These are phyloP conservation scores for Aspergillus ostianus DNA, from an alignment of 495 filamentous ascomycete species.

Conservation along the genomic window DNA sequence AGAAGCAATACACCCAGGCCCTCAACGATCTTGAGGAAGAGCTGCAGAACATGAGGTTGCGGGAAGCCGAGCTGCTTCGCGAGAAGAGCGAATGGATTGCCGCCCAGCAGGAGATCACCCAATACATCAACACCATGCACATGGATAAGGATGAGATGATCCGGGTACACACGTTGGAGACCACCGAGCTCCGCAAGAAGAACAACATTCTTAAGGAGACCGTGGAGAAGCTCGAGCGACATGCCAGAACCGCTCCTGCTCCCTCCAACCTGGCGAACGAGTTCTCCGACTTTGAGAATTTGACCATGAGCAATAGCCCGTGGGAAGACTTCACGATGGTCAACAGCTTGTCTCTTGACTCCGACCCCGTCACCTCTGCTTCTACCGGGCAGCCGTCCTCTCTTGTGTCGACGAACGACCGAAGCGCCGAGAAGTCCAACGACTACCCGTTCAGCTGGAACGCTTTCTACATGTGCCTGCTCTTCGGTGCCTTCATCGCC, in stretches of 20 bases:
- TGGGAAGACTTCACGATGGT: slow-evolving; percentile 83
- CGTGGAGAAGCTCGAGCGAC: slow-evolving; percentile 73
- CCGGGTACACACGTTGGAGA: slow-evolving; percentile 86
- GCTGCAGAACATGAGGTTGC: slow-evolving; percentile 53
- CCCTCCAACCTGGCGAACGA: slow-evolving; percentile 62
- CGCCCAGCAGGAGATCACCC: slow-evolving; percentile 68
- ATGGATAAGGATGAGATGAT: slow-evolving; percentile 92
- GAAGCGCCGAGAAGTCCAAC: slow-evolving; percentile 66
- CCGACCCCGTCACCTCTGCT: slow-evolving; percentile 32
- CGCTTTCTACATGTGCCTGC: slow-evolving; percentile 73
- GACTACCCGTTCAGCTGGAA: slow-evolving; percentile 59
- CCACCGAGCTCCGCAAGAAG: slow-evolving; percentile 92
- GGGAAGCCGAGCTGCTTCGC: slow-evolving; percentile 59
- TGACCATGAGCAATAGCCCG: slow-evolving; percentile 70
- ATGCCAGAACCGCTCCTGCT: slow-evolving; percentile 54
- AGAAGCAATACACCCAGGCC: slow-evolving; percentile 78
- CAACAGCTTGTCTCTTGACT: slow-evolving; percentile 52
- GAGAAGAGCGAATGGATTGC: slow-evolving; percentile 65
- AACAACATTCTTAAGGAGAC: slow-evolving; percentile 84
- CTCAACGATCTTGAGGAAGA: slow-evolving; percentile 81
- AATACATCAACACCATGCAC: slow-evolving; percentile 72
- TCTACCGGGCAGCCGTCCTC: slow-evolving; percentile 19
- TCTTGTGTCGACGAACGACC: slow-evolving; percentile 30
- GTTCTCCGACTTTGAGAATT: slow-evolving; percentile 76
- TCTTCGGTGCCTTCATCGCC: slow-evolving; percentile 94